A percentile compares a stretch with the other conserved stretches of the same genome.
phyloP scores from a whole-genome alignment of 164 flowering plant genomes.

The Echeveria elegans region DNA sequence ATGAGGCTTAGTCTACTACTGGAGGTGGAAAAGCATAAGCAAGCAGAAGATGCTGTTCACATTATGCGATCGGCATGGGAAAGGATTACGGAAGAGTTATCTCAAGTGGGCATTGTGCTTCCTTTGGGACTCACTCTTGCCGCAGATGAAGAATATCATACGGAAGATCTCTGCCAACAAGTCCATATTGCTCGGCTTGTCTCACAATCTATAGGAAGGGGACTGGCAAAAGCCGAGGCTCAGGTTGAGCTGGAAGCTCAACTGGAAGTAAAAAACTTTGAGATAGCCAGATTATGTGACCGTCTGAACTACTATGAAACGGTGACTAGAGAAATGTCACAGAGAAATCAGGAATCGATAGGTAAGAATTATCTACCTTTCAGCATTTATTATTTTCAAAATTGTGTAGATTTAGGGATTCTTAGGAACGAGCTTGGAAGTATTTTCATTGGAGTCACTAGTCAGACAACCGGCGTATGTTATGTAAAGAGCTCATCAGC shows the following conservation, averaged over 20 bases:
- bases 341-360: conserved; percentile 76
- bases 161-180: conserved; percentile 48
- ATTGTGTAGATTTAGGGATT: not conserved
- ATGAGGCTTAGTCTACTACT: conserved; percentile 50
- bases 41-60: conserved; percentile 59
- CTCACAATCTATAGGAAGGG: conserved; percentile 66
- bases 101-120: conserved; percentile 44
- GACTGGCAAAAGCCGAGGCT: conserved; percentile 58
- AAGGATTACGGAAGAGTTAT: conserved; percentile 39
- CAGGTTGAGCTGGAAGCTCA: conserved; percentile 67
- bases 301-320: conserved; percentile 75
- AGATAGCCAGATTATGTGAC: conserved; percentile 72
- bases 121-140: conserved; percentile 31
- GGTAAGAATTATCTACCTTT: conserved; percentile 34
- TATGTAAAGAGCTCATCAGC: not conserved
- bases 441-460: not conserved
- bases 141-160: conserved; percentile 30
- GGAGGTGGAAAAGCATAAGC: conserved; percentile 83
- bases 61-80: conserved; percentile 54
- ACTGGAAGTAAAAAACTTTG: conserved; percentile 66
- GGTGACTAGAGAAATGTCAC: conserved; percentile 86
- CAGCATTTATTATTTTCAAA: not conserved
- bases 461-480: not conserved
- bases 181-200: conserved; percentile 53
- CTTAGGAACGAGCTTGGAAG: not conserved